Conservation (phyloP, 2,329 filamentous ascomycete species). For the Alternaria sp. region DNA sequence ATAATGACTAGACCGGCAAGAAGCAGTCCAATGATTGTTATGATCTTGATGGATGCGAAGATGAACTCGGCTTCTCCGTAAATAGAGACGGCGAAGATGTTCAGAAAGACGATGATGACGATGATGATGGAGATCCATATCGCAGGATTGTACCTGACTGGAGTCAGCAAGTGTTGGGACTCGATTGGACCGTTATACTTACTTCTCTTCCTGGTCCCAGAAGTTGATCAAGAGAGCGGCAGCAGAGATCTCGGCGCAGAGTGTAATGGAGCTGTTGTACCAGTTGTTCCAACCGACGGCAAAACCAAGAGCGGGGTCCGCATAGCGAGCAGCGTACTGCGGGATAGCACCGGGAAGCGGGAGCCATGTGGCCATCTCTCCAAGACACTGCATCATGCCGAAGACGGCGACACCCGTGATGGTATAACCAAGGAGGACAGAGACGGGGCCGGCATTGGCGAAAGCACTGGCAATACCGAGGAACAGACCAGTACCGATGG, state of each 20-base stretch:
- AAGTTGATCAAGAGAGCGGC: slow-evolving; percentile 41
- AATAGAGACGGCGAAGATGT: slow-evolving; percentile 46
- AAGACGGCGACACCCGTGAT: slow-evolving; percentile 44
- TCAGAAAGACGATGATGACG: slow-evolving; percentile 40
- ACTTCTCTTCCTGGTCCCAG: slow-evolving; percentile 41
- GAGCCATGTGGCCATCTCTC: slow-evolving; percentile 52
- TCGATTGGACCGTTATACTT: not conserved
- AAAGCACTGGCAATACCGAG: slow-evolving; percentile 44
- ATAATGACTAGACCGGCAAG: slow-evolving; percentile 40
- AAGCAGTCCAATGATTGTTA: slow-evolving; percentile 44
- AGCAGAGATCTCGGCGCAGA: slow-evolving; percentile 47
- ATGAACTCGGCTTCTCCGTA: slow-evolving; percentile 56
- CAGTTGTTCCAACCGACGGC: slow-evolving; percentile 33
- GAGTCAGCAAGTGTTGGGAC: not conserved
- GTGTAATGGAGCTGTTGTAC: slow-evolving; percentile 44
- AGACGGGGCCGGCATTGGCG: slow-evolving; percentile 41
- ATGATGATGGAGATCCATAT: slow-evolving; percentile 47
- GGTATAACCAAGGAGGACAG: slow-evolving; percentile 46
- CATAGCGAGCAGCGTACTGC: slow-evolving; percentile 48
- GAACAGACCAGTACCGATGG: slow-evolving; percentile 54
- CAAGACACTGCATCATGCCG: slow-evolving; percentile 52
- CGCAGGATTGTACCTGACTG: slow-evolving; percentile 18
- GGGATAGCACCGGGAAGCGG: slow-evolving; percentile 48
- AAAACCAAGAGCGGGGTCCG: slow-evolving; percentile 54
- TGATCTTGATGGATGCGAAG: slow-evolving; percentile 59